Percentiles rank a stretch among this genome's conserved stretches.
Evolutionary conservation across 2,329 filamentous ascomycete species (phyloP).

Genomic region (Stenocarpella maydis): DNA sequence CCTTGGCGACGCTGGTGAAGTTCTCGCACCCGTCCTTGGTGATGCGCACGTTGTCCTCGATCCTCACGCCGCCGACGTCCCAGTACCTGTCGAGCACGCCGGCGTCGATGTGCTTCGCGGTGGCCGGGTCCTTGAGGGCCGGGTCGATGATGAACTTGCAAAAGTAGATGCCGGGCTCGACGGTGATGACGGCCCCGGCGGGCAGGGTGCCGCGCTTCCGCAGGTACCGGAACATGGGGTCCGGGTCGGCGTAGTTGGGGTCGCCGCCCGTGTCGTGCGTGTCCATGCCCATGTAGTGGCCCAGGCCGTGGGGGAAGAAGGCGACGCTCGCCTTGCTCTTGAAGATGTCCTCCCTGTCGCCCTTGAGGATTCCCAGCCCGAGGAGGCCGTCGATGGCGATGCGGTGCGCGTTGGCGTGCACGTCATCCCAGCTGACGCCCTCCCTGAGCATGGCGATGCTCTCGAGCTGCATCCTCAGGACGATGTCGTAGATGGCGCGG

Average conservation of each 20-base stretch:
- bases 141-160: slow-evolving; percentile 88
- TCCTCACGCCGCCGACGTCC: slow-evolving; percentile 79
- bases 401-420: slow-evolving; percentile 81
- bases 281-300: slow-evolving; percentile 92
- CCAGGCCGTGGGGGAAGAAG: slow-evolving; percentile 72
- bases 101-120: slow-evolving; percentile 79
- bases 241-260: slow-evolving; percentile 78
- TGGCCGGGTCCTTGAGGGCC: slow-evolving; percentile 75
- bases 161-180: slow-evolving; percentile 96
- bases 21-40: slow-evolving; percentile 69
- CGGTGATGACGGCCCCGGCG: slow-evolving; percentile 85
- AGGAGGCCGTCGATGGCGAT: slow-evolving; percentile 84
- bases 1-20: slow-evolving; percentile 71
- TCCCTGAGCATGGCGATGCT: slow-evolving; percentile 77
- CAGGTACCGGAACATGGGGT: slow-evolving; percentile 87
- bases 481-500: slow-evolving; percentile 80
- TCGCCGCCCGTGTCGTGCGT: slow-evolving; percentile 88
- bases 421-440: slow-evolving; percentile 80
- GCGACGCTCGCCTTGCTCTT: slow-evolving; percentile 82
- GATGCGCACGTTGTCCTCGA: slow-evolving; percentile 71
- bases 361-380: slow-evolving; percentile 76
- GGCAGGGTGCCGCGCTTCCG: slow-evolving; percentile 79
- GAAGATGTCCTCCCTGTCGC: slow-evolving; percentile 76
- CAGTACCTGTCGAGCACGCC: slow-evolving; percentile 80
- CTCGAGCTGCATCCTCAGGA: slow-evolving; percentile 85